phyloP scores from a whole-genome alignment of 2,329 filamentous ascomycete genomes.

The Huntiella moniliformis region DNA sequence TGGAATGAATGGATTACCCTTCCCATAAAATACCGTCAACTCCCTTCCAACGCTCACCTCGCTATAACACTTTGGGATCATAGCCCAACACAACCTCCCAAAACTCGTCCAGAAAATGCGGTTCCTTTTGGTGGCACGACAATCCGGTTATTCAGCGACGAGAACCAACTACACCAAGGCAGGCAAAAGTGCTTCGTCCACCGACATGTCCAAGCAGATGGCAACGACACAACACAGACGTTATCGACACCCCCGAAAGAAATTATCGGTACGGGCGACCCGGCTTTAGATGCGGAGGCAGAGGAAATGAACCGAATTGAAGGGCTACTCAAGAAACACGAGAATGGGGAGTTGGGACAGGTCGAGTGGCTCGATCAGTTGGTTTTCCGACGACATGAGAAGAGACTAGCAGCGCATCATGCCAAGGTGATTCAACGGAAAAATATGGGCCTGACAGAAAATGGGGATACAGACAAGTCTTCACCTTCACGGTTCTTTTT shows the following conservation, averaged over 20 bases:
- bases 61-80: slow-evolving; percentile 87
- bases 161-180: slow-evolving; percentile 81
- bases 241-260: slow-evolving; percentile 41
- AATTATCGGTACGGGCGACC: slow-evolving; percentile 29
- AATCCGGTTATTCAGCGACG: slow-evolving; percentile 73
- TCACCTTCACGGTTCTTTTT: slow-evolving; percentile 46
- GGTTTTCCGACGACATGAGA: slow-evolving; percentile 80
- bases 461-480: slow-evolving; percentile 15
- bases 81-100: slow-evolving; percentile 46
- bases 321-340: slow-evolving; percentile 85
- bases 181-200: slow-evolving; percentile 80
- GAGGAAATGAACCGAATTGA: slow-evolving; percentile 82
- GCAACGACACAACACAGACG: slow-evolving; percentile 60
- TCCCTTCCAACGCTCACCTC: slow-evolving; percentile 65
- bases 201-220: slow-evolving; percentile 67
- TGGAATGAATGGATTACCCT: slow-evolving; percentile 96
- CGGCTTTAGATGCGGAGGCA: slow-evolving; percentile 43
- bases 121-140: slow-evolving; percentile 92
- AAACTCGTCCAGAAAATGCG: slow-evolving; percentile 52
- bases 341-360: slow-evolving; percentile 86
- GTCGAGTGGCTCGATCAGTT: slow-evolving; percentile 93
- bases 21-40: slow-evolving; percentile 64
- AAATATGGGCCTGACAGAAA: slow-evolving; percentile 17
- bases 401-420: slow-evolving; percentile 26
- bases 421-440: slow-evolving; percentile 17